phyloP scores from a whole-genome alignment of 768 basidiomycete genomes.

The Pleurotus pulmonarius region DNA sequence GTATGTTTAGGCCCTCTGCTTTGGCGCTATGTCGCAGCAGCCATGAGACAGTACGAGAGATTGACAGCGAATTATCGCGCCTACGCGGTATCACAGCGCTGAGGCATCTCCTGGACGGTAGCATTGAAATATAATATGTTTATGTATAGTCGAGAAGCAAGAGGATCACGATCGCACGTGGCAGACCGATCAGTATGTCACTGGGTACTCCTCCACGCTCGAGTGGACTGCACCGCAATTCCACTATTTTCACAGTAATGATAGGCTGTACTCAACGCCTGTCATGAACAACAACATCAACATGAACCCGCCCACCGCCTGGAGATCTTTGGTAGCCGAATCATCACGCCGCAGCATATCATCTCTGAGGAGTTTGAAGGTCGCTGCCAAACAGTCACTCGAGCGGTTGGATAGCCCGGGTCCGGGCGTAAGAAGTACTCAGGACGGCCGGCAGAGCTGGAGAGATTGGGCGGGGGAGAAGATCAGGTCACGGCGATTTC shows the following conservation, averaged over 20 bases:
- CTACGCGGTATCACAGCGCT: too few relatives aligned
- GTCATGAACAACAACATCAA: conserved; percentile 27
- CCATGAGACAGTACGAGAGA: conserved; percentile 28
- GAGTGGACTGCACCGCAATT: too few relatives aligned
- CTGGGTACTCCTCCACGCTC: too few relatives aligned
- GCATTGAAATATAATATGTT: too few relatives aligned
- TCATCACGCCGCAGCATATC: conserved; percentile 18
- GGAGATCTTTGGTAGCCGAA: conserved; percentile 27
- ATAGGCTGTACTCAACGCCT: background rate
- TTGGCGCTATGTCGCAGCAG: conserved; percentile 73
- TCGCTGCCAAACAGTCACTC: conserved; percentile 34
- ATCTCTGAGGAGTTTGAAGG: conserved; percentile 35
- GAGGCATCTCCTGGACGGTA: too few relatives aligned
- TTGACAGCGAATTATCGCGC: too few relatives aligned
- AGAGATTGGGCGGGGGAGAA: conserved; percentile 64
- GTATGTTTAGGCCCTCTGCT: conserved; percentile 54
- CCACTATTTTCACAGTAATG: too few relatives aligned
- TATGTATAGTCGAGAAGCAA: too few relatives aligned
- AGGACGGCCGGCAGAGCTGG: conserved; percentile 40
- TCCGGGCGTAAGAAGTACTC: conserved; percentile 9
- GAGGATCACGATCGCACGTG: too few relatives aligned
- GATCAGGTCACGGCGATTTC: conserved; percentile 28
- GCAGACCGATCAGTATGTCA: too few relatives aligned
- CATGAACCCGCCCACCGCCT: conserved; percentile 28
- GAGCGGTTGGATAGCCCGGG: conserved; percentile 16